Base-by-base conservation (phyloP, 306 rosid genomes). In the Prunus kanzakura region DNA sequence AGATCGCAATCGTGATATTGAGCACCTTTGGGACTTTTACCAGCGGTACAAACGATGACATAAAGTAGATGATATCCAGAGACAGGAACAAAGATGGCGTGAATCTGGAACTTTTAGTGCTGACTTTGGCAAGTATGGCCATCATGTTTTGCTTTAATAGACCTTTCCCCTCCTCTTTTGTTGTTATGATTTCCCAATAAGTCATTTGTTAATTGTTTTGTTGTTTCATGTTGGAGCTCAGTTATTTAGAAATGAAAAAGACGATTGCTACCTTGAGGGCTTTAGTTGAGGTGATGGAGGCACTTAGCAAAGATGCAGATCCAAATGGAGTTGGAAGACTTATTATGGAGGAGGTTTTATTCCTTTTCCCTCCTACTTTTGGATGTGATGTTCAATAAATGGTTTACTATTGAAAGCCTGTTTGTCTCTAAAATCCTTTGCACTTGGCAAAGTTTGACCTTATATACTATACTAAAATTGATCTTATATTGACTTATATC, bases 251-350 rank as follows among this genome's bases (percentile, higher is more conserved):
- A 78, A 88, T 88, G 87, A 95, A 77, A 87, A 95, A 67, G 80
- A 87, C 85, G 66, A 82, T 95, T 76, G 94, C 97, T 55, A 95
- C 86, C 63, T 69, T 89, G 72, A 90, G 87, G 77, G 98, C 97
- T 70, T 86, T 95, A 72, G 91, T 92, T 83, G 97, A 92, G 89
- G 98, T 92, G 79, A 88, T 95, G 97, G 96, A 92, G 84, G 91
- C 84, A 29, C 93, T 90, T 76, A 92, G 89, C 80, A 78, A 86
- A 76, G 93, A 85, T 81, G 98, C 96, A 62, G 97, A 88, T 87
- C 96, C 97, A 32, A 73, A 32, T 43, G 92, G 96, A 69, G 92
- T 95, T 80, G 97, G 97, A 69, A 86, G 89, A 66, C 89, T 83
- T 78, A 92, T 95, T 71, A 83, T 1, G 79, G 98, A 89, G 81